Evolutionary conservation across 176 grass and related monocot genomes (phyloP).

Genomic region (Canna indica): DNA sequence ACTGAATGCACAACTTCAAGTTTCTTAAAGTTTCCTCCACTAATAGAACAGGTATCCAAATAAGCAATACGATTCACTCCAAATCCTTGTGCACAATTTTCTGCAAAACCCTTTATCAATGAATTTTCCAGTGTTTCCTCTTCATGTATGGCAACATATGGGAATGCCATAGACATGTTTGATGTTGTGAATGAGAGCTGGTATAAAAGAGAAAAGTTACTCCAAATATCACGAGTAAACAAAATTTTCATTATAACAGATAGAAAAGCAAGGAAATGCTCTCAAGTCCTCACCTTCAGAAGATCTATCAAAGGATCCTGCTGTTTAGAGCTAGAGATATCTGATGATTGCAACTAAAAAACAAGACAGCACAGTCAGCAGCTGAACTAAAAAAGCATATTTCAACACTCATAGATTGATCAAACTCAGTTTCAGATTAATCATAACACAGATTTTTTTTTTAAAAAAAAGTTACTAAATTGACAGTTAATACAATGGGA

Average conservation of each 20-base stretch:
- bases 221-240: not conserved
- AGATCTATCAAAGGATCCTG: constrained; percentile 49
- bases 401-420: not conserved
- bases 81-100: constrained; percentile 56
- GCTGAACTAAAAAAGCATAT: not conserved
- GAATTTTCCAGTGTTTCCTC: constrained; percentile 58
- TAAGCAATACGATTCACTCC: constrained; percentile 37
- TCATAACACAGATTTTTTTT: no score
- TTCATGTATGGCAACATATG: constrained; percentile 58
- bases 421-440: no score
- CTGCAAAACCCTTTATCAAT: constrained; percentile 55
- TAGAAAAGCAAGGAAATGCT: not conserved
- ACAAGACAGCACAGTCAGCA: constrained; percentile 10
- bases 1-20: constrained; percentile 48
- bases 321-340: constrained; percentile 67
- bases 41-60: constrained; percentile 35
- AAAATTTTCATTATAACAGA: constrained; percentile 3
- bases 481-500: not conserved
- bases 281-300: constrained; percentile 50
- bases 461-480: not conserved
- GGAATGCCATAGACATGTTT: constrained; percentile 85
- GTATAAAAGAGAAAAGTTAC: constrained; percentile 3
- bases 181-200: constrained; percentile 58
- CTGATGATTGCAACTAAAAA: constrained; percentile 65
- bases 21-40: constrained; percentile 36